Base-by-base conservation (phyloP, 805 yeast species). In the Kodamaea leandrae region DNA sequence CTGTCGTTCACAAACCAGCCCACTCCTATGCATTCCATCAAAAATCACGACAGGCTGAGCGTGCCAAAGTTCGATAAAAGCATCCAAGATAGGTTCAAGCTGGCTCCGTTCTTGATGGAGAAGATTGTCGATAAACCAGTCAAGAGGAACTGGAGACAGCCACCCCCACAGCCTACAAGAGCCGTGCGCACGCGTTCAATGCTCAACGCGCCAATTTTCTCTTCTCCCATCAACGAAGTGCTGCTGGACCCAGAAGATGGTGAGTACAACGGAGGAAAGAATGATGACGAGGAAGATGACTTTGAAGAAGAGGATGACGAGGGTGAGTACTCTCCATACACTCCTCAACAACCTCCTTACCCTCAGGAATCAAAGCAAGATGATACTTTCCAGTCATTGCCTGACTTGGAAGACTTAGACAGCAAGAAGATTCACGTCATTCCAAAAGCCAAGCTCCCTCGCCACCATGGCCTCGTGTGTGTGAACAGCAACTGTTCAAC, bases 131-230 rank as follows among this genome's bases (percentile, higher is more conserved):
- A 66, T 42, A 64, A 65, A 39, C 71, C 71, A 2, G 54, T 51
- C 32, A 53, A 54, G 46, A 52, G 53, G 17, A 45, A 46, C 36
- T 30, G 21, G 20, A 46, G 60, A 39, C 48, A 58, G 15, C 29
- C 37, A 21, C 24, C 24, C 6, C 42, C 43, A 3, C 28, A 23
- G n/a, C 24, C 36, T 14, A 29, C 39, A n/a, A 48, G 73, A 25
- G 75, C 75, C 15, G 60, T 64, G 54, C 59, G 75, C 23, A 68
- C 75, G 1, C 49, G 73, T 33, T 66, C 72, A 4, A 68, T 69
- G 74, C 57, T 64, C 29, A 58, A 61, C n/a, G 59, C 57, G 16
- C 53, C 55, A 7, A 58, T 58, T 30, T 53, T 62, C 13, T 68
- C 74, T 4, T 68, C 73, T 1, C 74, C 74, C 2, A 68, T 69